Percentiles rank a stretch among this genome's conserved stretches.
Evolutionary conservation across 495 filamentous ascomycete species (phyloP).

Genomic region (Penicillium maclennaniae): DNA sequence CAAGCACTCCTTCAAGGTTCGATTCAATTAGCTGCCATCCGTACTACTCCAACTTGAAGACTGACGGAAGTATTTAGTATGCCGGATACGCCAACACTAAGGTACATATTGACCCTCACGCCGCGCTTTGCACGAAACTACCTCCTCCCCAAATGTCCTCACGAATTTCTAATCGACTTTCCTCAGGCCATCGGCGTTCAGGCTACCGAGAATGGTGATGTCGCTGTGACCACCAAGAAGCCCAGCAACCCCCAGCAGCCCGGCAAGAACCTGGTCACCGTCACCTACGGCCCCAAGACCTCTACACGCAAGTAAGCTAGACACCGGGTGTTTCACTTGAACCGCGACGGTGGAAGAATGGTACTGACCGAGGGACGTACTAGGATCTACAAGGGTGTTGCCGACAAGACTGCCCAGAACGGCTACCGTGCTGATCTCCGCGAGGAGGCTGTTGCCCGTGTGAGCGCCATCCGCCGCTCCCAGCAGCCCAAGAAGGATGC

Average conservation of each 20-base stretch:
- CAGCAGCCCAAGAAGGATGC: conserved; percentile 75
- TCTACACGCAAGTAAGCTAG: conserved; percentile 69
- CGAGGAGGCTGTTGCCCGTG: conserved; percentile 80
- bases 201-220: conserved; percentile 60
- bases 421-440: conserved; percentile 86
- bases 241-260: conserved; percentile 61
- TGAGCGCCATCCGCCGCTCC: conserved; percentile 75
- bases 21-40: background rate
- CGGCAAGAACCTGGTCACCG: conserved; percentile 56
- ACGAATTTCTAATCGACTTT: conserved; percentile 7
- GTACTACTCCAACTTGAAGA: background rate
- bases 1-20: conserved; percentile 86
- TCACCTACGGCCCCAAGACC: conserved; percentile 65
- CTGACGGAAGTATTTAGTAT: conserved; percentile 51
- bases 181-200: conserved; percentile 76
- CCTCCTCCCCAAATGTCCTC: background rate
- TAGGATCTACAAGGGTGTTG: conserved; percentile 87
- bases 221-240: conserved; percentile 83
- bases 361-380: conserved; percentile 15
- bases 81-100: conserved; percentile 89
- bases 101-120: conserved; percentile 49
- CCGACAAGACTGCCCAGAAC: conserved; percentile 71
- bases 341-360: background rate
- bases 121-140: background rate
- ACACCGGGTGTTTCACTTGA: background rate